phyloP scores from a whole-genome alignment of 1,284 basidiomycete genomes.

The Trichosporon sp. region DNA sequence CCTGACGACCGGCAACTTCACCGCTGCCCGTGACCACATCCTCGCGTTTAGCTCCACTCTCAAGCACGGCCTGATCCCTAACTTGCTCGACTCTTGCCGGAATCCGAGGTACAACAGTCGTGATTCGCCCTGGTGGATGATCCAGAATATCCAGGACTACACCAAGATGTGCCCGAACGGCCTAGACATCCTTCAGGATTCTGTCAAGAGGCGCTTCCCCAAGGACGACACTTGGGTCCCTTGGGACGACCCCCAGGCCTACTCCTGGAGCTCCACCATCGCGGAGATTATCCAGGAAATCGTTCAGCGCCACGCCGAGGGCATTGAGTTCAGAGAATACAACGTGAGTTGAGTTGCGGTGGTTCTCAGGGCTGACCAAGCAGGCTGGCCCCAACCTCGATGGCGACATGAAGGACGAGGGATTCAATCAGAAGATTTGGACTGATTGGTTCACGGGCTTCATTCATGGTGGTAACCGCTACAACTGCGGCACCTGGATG shows the following conservation, averaged over 20 bases:
- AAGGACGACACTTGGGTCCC: constrained; percentile 89
- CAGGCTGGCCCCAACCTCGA: constrained; percentile 88
- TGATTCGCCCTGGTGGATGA: constrained; percentile 73
- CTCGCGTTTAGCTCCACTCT: constrained; percentile 80
- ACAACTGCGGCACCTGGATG: constrained; percentile 78
- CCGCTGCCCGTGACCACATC: constrained; percentile 81
- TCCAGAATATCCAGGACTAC: constrained; percentile 98
- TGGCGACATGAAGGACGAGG: constrained; percentile 86
- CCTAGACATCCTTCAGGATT: constrained; percentile 73
- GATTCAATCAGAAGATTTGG: constrained; percentile 89
- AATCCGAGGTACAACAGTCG: constrained; percentile 69
- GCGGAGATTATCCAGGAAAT: constrained; percentile 96
- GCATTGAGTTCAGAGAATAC: constrained; percentile 92
- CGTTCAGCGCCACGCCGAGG: constrained; percentile 86
- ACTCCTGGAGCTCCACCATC: constrained; percentile 74
- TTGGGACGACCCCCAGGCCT: constrained; percentile 85
- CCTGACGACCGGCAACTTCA: constrained; percentile 85
- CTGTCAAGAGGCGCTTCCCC: constrained; percentile 88
- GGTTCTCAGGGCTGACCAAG: constrained; percentile 24
- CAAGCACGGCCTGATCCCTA: constrained; percentile 85
- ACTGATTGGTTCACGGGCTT: constrained; percentile 95
- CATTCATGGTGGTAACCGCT: constrained; percentile 80
- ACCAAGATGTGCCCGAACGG: constrained; percentile 81
- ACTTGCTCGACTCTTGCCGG: constrained; percentile 81
- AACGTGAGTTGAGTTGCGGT: constrained; percentile 59